Evolutionary conservation across 2,329 filamentous ascomycete genomes (phyloP), one percentile per base, ranked within the genome.

Genomic region (Fusarium phyllophilum): DNA sequence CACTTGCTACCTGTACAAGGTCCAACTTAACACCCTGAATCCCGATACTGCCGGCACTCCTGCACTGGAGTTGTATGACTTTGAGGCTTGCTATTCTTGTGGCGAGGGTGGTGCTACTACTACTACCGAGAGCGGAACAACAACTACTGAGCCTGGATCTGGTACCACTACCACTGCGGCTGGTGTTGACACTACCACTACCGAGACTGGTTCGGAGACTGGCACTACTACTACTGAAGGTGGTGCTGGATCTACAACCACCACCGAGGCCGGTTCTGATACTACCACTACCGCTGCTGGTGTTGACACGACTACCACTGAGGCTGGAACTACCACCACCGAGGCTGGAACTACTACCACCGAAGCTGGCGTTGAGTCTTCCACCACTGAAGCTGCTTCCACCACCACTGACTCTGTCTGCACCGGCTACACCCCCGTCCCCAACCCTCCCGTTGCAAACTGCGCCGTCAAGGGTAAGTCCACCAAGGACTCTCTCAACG

Each of bases 361-460:
- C 26, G 6, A 29, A 29, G 38, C 44, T 11, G 57, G 34, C 10
- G 31, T 39, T 9, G 52, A 34, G 5, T 24, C 54, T 31, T 10
- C 31, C 31, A 36, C 34, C 22, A 42, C 39, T 13, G 38, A 41
- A 41, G 38, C 13, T n/a, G 57, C 33, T 9, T 36, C 39, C 15
- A 39, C 62, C 10, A 38, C 45, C 13, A 42, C 55, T 2, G 42
- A 48, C 20, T 66, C 66, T 3, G 64, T 63, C 44, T 69, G 66
- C 57, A 69, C 66, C 18, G 49, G 42, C 57, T 69, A 68, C 49
- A 42, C 62, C 3, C 44, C 57, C 26, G 38, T 57, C 22, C 33
- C 57, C 7, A 29, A 68, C 39, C 57, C 52, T 1, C 68, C 68
- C 9, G 12, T 14, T 11, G 36, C 31, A 24, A 51, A 14, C 46